These are phyloP conservation scores for Mucor circinelloides DNA, from an alignment of 371 early-diverging fungal species.

Conservation along the genomic window DNA sequence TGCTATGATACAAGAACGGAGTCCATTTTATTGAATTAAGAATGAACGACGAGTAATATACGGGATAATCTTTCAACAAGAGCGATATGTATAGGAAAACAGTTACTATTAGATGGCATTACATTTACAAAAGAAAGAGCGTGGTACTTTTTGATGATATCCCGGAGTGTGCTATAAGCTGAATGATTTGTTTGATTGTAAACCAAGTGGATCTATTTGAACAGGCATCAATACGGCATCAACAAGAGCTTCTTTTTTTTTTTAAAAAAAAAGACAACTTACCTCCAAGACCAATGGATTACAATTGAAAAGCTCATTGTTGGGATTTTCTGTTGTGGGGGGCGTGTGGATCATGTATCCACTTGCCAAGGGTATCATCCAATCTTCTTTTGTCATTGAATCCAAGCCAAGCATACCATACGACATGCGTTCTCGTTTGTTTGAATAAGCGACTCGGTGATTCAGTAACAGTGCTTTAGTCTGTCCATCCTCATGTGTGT, in stretches of 20 bases:
- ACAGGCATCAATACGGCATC: neutral
- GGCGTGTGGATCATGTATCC: slow-evolving; percentile 59
- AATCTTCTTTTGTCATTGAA: slow-evolving; percentile 34
- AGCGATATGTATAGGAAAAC: slow-evolving; percentile 57
- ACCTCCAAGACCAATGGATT: slow-evolving; percentile 56
- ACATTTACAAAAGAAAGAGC: slow-evolving; percentile 57
- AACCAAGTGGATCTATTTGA: slow-evolving; percentile 38
- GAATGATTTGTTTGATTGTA: slow-evolving; percentile 50
- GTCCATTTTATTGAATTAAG: neutral
- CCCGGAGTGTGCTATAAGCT: slow-evolving; percentile 49
- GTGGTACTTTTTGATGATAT: slow-evolving; percentile 61
- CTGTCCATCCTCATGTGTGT: slow-evolving; percentile 35
- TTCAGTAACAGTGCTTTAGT: slow-evolving; percentile 56
- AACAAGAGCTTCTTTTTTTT: neutral
- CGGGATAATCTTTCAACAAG: slow-evolving; percentile 56
- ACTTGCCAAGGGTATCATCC: slow-evolving; percentile 63
- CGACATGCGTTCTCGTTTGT: slow-evolving; percentile 37
- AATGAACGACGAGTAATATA: slow-evolving; percentile 34
- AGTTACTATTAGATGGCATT: slow-evolving; percentile 53
- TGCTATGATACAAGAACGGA: neutral
- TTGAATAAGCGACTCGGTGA: slow-evolving; percentile 60
- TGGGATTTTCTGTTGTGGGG: slow-evolving; percentile 38
- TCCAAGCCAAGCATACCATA: slow-evolving; percentile 28
- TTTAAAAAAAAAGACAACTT: slow-evolving; percentile 2
- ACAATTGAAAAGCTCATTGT: slow-evolving; percentile 45